Evolutionary conservation across 169 alveolate genomes (phyloP), one percentile per base, ranked within the genome.

Genomic region (Eimeria sp.): DNA sequence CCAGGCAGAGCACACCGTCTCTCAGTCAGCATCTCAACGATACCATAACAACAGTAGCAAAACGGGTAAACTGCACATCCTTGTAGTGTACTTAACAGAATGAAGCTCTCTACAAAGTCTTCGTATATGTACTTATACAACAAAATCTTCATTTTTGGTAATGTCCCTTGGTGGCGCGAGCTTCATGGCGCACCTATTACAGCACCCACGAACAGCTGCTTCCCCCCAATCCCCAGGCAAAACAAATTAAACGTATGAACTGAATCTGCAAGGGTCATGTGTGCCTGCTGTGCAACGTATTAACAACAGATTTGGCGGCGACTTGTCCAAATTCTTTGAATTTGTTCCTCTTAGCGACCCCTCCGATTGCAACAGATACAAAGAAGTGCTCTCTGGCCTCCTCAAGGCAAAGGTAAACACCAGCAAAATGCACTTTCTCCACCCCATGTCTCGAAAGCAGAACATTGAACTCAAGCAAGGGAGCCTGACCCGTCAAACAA

Each of bases 271-370:
- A 40, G 13, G 54, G 14, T 51, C n/a, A 13, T 34, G 27, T 16
- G 27, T 22, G 45, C n/a, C 2, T 72, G 82, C 7, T 72, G 51
- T 34, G 51, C 82, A 58, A 63, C 27, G 82, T 65, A 40, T 4
- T 7, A 16, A 58, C 89, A 16, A 58, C 89, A 93, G 96, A 65
- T 93, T 93, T 40, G 67, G 70, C 45, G 96, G 96, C 22, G 96
- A 93, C 61, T 47, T 93, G 67, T 43, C 96, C 2, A 83, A 63
- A 70, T 93, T 93, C 27, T 93, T 93, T 70, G 96, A 80, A 57
- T 93, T 43, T 57, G 87, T 93, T 40, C 96, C 96, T 5, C 90
- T 93, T 58, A 93, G 96, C 89, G 96, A 93, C 78, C 89, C 89
- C 27, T 58, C 63, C n/a, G 86, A 82, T 11, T 16, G 51, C 47